Conservation (phyloP, 495 filamentous ascomycete species). For the Annulohypoxylon nitens region DNA sequence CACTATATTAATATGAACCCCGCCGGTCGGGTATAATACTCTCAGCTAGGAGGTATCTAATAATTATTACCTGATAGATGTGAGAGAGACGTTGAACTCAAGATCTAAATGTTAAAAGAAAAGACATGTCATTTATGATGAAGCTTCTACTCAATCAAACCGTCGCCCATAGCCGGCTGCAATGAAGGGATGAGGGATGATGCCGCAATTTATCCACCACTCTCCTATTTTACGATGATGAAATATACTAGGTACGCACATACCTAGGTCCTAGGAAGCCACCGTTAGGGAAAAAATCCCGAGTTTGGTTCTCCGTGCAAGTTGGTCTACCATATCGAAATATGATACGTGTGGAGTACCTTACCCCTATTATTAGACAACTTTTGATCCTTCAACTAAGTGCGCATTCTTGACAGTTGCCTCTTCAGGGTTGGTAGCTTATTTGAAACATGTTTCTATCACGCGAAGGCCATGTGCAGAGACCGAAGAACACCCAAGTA, state of each 20-base stretch:
- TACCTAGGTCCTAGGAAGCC: no score
- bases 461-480: constrained; percentile 10
- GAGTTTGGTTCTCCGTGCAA: no score
- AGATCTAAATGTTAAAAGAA: background rate
- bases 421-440: background rate
- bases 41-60: background rate
- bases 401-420: constrained; percentile 10
- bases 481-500: background rate
- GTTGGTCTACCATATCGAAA: background rate
- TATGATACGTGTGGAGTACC: background rate
- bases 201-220: no score
- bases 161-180: no score
- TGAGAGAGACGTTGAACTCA: background rate
- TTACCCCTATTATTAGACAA: constrained; percentile 24
- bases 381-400: constrained; percentile 33
- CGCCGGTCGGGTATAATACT: background rate
- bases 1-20: background rate
- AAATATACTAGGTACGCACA: no score
- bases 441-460: constrained; percentile 35
- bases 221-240: no score
- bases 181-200: no score
- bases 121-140: background rate
- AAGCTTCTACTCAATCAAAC: background rate
- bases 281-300: no score
- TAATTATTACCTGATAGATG: no score